Percentiles rank a stretch among this genome's conserved stretches.
Evolutionary conservation across 208 protist genomes (phyloP).

Genomic region (Crithidia thermophila): DNA sequence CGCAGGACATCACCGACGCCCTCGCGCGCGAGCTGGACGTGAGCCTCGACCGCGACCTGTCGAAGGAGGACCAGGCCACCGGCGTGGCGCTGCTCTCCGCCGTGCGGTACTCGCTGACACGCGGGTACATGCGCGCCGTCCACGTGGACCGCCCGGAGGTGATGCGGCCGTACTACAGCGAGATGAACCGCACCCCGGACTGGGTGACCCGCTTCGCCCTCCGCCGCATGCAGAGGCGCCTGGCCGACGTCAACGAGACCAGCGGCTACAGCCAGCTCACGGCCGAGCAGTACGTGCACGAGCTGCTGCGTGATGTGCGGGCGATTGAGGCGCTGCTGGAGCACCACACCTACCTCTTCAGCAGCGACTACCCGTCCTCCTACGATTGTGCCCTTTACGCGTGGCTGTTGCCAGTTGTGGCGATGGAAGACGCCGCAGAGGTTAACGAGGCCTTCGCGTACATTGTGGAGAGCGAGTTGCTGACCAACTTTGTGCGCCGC

Average conservation of each 20-base stretch:
- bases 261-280: conserved; percentile 43
- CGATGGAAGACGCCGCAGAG: conserved; percentile 37
- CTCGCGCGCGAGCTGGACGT: conserved; percentile 37
- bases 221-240: conserved; percentile 26
- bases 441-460: conserved; percentile 54
- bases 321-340: conserved; percentile 51
- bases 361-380: conserved; percentile 33
- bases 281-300: conserved; percentile 44
- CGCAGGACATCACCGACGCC: conserved; percentile 33
- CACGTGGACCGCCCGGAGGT: conserved; percentile 35
- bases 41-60: conserved; percentile 38
- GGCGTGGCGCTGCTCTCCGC: conserved; percentile 37
- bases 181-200: conserved; percentile 42
- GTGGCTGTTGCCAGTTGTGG: conserved; percentile 49
- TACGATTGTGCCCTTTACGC: conserved; percentile 68
- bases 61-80: conserved; percentile 33
- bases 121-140: conserved; percentile 38
- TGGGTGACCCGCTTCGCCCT: conserved; percentile 37
- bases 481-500: conserved; percentile 49
- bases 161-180: conserved; percentile 46
- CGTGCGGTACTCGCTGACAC: conserved; percentile 36
- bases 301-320: conserved; percentile 35
- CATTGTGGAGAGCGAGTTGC: conserved; percentile 41
- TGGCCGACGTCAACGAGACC: conserved; percentile 24
- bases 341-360: conserved; percentile 40